Evolutionary conservation across 257 asterid species (phyloP).

Genomic region (Phtheirospermum japonicum): DNA sequence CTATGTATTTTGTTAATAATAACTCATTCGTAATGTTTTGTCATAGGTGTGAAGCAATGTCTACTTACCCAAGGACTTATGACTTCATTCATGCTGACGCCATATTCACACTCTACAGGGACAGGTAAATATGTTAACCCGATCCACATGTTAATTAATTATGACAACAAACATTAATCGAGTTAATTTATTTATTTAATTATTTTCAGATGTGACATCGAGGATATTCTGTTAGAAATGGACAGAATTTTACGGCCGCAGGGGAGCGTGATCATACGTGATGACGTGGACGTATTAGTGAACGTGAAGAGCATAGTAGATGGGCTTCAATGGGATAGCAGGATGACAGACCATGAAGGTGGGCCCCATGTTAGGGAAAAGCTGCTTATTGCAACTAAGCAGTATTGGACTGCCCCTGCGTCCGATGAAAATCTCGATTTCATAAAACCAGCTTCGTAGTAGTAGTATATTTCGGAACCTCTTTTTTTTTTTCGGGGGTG

Average conservation of each 20-base stretch:
- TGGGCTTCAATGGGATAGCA: constrained; percentile 75
- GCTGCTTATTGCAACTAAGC: constrained; percentile 75
- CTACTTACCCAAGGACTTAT: constrained; percentile 88
- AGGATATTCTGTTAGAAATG: constrained; percentile 78
- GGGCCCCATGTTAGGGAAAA: constrained; percentile 85
- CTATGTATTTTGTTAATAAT: too few species aligned
- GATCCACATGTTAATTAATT: too few species aligned
- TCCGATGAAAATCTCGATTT: constrained; percentile 34
- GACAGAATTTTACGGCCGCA: constrained; percentile 82
- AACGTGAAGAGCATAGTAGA: constrained; percentile 61
- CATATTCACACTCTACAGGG: constrained; percentile 65
- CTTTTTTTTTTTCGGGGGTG: too few species aligned
- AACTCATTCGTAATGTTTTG: not conserved
- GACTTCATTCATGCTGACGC: constrained; percentile 86
- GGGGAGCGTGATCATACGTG: constrained; percentile 79
- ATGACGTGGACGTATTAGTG: constrained; percentile 68
- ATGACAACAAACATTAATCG: too few species aligned
- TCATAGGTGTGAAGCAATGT: constrained; percentile 92
- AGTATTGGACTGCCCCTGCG: constrained; percentile 82
- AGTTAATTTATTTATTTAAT: too few species aligned
- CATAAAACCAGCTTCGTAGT: constrained; percentile 37
- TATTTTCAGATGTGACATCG: constrained; percentile 60
- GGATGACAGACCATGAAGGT: constrained; percentile 80
- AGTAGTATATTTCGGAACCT: not conserved
- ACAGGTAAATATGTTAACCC: constrained; percentile 40